Evolutionary conservation across 2,329 filamentous ascomycete genomes (phyloP).

Genomic region (Alternaria consortialis): DNA sequence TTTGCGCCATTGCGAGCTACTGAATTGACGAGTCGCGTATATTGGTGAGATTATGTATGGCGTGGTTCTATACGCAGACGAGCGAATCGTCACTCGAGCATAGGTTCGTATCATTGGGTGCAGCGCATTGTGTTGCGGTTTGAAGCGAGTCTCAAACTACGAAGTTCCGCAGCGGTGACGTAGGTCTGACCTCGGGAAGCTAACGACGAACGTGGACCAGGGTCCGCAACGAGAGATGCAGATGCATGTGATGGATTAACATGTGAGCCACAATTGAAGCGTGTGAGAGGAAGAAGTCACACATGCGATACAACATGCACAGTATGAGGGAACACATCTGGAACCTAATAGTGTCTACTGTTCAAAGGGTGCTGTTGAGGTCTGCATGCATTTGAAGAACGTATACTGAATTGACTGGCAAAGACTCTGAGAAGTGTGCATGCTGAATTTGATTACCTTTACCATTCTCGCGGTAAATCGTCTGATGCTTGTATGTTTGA

Average conservation of each 20-base stretch:
- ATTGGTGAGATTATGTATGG: constrained; percentile 3
- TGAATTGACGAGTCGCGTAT: constrained; percentile 30
- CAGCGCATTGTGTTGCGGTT: constrained; percentile 27
- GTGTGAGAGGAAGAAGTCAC: neutral
- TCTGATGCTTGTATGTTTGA: constrained; percentile 24
- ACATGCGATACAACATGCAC: neutral
- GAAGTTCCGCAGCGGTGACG: constrained; percentile 32
- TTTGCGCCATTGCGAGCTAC: constrained; percentile 31
- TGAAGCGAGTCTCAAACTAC: constrained; percentile 7
- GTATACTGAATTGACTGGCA: neutral
- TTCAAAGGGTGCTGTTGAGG: neutral
- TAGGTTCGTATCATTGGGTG: constrained; percentile 44
- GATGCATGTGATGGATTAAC: neutral
- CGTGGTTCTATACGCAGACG: constrained; percentile 10
- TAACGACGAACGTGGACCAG: constrained; percentile 9
- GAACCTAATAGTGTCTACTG: neutral
- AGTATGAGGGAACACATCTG: neutral
- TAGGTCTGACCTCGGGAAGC: constrained; percentile 21
- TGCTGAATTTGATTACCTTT: neutral
- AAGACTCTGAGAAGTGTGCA: neutral
- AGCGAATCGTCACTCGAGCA: constrained; percentile 39
- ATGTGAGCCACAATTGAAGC: neutral
- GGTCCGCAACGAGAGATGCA: constrained; percentile 6
- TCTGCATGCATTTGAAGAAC: neutral
- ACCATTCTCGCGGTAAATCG: constrained; percentile 3